These are phyloP conservation scores for Boletus vinaceobasis DNA, from an alignment of 768 basidiomycete genomes.

Conservation along the genomic window DNA sequence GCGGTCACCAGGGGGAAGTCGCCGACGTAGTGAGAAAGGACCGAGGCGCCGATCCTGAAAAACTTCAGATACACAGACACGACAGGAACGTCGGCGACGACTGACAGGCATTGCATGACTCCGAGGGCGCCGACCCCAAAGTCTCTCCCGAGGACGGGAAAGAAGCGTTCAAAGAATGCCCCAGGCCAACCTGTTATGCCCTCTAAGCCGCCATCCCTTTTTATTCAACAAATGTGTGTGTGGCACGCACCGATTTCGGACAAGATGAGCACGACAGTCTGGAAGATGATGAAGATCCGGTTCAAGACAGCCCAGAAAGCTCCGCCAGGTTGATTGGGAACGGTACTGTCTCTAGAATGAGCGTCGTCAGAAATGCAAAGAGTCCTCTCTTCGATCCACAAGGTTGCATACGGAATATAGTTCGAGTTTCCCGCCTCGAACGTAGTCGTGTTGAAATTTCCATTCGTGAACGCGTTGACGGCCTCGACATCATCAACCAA, in stretches of 20 bases:
- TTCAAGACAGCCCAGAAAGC: constrained; percentile 90
- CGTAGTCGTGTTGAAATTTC: constrained; percentile 35
- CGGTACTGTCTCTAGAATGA: constrained; percentile 59
- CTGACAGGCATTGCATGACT: constrained; percentile 80
- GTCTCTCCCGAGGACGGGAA: constrained; percentile 82
- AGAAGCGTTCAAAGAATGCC: constrained; percentile 78
- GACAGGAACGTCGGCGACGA: constrained; percentile 1
- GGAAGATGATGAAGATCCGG: constrained; percentile 80
- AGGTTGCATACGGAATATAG: constrained; percentile 69
- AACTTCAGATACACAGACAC: not conserved
- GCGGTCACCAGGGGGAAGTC: constrained; percentile 84
- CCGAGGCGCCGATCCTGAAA: constrained; percentile 58
- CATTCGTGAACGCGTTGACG: constrained; percentile 59
- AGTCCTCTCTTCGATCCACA: not conserved
- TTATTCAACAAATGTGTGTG: not conserved
- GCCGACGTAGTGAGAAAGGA: constrained; percentile 75
- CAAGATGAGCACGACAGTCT: constrained; percentile 67
- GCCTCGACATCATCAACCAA: constrained; percentile 74
- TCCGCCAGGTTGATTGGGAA: constrained; percentile 92
- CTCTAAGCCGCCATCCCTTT: not conserved
- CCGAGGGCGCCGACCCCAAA: constrained; percentile 90
- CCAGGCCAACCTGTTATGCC: constrained; percentile 58
- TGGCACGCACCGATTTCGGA: constrained; percentile 38
- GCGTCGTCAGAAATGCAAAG: not conserved
- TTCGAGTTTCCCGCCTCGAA: constrained; percentile 57